Percentiles rank a stretch among this genome's conserved stretches.
Conservation (phyloP, 371 early-diverging fungal species). For the Mucor circinelloides region DNA sequence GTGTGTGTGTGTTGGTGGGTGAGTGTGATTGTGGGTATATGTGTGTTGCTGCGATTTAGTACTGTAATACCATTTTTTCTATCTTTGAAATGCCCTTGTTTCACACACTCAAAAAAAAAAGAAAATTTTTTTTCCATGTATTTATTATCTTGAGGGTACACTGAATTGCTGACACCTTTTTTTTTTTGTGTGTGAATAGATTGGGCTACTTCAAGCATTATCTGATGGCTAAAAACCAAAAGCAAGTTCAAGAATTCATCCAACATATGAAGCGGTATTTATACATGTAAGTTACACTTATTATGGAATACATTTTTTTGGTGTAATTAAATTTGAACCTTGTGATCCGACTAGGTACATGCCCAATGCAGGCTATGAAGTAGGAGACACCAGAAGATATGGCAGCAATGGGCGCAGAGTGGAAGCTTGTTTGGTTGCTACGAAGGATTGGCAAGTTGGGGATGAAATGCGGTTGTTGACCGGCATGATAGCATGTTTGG, state of each 20-base stretch:
- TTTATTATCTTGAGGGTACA: neutral
- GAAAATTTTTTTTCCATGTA: neutral
- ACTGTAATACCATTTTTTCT: neutral
- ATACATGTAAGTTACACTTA: slow-evolving; percentile 43
- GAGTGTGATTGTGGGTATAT: neutral
- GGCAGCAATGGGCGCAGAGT: slow-evolving; percentile 63
- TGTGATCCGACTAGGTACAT: slow-evolving; percentile 67
- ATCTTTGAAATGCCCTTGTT: neutral
- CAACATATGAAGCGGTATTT: slow-evolving; percentile 56
- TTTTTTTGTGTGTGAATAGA: slow-evolving; percentile 27
- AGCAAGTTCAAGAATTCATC: slow-evolving; percentile 42
- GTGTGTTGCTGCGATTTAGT: neutral
- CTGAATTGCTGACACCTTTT: neutral
- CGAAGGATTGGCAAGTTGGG: slow-evolving; percentile 72
- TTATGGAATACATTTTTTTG: slow-evolving; percentile 39
- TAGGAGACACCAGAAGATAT: slow-evolving; percentile 77
- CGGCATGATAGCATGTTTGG: slow-evolving; percentile 78
- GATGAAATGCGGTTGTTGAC: slow-evolving; percentile 77
- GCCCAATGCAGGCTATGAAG: slow-evolving; percentile 84
- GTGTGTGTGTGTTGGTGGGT: neutral
- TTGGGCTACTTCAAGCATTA: slow-evolving; percentile 46
- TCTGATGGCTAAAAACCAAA: slow-evolving; percentile 30
- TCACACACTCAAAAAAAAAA: slow-evolving; percentile 7
- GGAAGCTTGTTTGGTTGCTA: slow-evolving; percentile 88
- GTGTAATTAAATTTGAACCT: slow-evolving; percentile 19